phyloP scores from a whole-genome alignment of 2,329 filamentous ascomycete genomes.

The Scopulariopsis brevicaulis region DNA sequence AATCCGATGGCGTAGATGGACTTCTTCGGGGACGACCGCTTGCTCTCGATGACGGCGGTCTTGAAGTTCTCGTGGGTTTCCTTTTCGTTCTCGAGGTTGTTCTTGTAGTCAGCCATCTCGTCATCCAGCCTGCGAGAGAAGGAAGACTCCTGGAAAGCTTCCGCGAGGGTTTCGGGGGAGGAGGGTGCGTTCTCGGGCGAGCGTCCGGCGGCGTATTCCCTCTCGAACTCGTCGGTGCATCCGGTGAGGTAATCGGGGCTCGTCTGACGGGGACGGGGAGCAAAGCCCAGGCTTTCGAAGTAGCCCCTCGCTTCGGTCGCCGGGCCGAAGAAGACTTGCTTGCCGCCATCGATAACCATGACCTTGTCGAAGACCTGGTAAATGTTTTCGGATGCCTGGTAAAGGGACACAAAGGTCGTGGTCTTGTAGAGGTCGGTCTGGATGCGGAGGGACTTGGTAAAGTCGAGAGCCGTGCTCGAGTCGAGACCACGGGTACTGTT shows the following conservation, averaged over 20 bases:
- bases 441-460: slow-evolving; percentile 59
- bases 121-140: slow-evolving; percentile 42
- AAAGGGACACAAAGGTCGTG: slow-evolving; percentile 75
- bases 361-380: slow-evolving; percentile 77
- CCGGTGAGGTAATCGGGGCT: slow-evolving; percentile 74
- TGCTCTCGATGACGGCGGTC: slow-evolving; percentile 63
- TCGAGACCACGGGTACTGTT: slow-evolving; percentile 62
- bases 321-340: slow-evolving; percentile 67
- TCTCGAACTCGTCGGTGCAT: slow-evolving; percentile 75
- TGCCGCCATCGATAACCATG: slow-evolving; percentile 65
- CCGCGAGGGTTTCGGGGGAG: slow-evolving; percentile 51
- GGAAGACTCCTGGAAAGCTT: slow-evolving; percentile 58
- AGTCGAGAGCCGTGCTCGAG: slow-evolving; percentile 56
- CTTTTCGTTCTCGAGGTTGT: slow-evolving; percentile 50
- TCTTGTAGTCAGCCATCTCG: slow-evolving; percentile 61
- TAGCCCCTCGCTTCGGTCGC: slow-evolving; percentile 55
- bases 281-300: slow-evolving; percentile 68
- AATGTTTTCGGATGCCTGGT: slow-evolving; percentile 76
- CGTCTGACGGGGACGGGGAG: slow-evolving; percentile 64
- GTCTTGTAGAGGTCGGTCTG: slow-evolving; percentile 77
- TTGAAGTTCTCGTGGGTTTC: slow-evolving; percentile 66
- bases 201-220: slow-evolving; percentile 60
- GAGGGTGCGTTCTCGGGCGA: slow-evolving; percentile 57
- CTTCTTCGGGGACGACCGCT: slow-evolving; percentile 61
- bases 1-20: slow-evolving; percentile 80